These are phyloP conservation scores for Alternaria alternata DNA, from an alignment of 2,329 filamentous ascomycete species.

Conservation along the genomic window DNA sequence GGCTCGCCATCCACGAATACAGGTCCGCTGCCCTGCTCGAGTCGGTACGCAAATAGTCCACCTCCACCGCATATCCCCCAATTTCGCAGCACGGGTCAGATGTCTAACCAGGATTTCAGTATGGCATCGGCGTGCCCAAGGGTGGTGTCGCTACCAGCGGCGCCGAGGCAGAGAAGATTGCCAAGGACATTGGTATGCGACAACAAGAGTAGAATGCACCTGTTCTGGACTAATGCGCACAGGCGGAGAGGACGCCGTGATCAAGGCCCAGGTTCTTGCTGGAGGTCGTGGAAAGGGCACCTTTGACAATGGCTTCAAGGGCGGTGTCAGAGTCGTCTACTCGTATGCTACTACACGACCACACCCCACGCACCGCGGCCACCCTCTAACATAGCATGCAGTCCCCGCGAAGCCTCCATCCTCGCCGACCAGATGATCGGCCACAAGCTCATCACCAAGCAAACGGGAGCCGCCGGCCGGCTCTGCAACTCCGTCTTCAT, in stretches of 20 bases:
- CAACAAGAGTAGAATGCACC: constrained; percentile 23
- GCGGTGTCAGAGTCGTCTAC: constrained; percentile 98
- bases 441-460: constrained; percentile 99
- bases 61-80: constrained; percentile 15
- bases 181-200: constrained; percentile 79
- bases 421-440: constrained; percentile 99
- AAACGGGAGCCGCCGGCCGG: constrained; percentile 91
- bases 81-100: constrained; percentile 1
- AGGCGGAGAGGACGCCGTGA: constrained; percentile 93
- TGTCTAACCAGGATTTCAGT: constrained; percentile 63
- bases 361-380: background rate
- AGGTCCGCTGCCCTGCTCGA: constrained; percentile 91
- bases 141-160: constrained; percentile 84
- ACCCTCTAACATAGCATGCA: constrained; percentile 42
- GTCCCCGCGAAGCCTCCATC: constrained; percentile 91
- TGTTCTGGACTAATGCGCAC: constrained; percentile 38
- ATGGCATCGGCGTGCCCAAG: constrained; percentile 92
- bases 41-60: constrained; percentile 56
- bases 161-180: constrained; percentile 89
- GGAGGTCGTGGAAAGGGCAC: constrained; percentile 97
- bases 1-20: constrained; percentile 98
- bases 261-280: constrained; percentile 98
- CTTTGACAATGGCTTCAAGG: constrained; percentile 98
- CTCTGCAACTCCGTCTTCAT: constrained; percentile 98
- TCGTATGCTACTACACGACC: constrained; percentile 64